Base-by-base conservation (phyloP, 1,284 basidiomycete species). In the Phenoliferia sp. region DNA sequence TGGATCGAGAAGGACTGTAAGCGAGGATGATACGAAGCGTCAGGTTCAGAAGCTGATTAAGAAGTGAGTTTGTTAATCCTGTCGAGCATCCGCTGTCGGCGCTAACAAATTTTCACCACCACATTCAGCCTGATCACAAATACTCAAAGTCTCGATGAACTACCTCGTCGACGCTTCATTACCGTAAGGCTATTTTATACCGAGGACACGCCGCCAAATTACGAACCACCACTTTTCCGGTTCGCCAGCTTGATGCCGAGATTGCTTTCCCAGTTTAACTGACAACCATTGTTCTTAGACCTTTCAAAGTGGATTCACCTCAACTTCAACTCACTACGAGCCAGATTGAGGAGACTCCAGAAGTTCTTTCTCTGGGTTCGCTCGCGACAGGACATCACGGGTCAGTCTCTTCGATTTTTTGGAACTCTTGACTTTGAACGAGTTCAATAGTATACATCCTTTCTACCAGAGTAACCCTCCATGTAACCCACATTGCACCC, bases 111-210 rank as follows among this genome's bases (percentile, higher is more conserved):
- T n/a, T n/a, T n/a, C n/a, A n/a, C n/a, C n/a, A n/a, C n/a, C n/a
- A n/a, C n/a, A n/a, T n/a, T n/a, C 78, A 88, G 86, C 2, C 80
- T 92, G 31, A 87, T 92, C 59, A 84, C 87, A 70, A 85, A 86
- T 17, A 89, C 88, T 59, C 86, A 85, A 60, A 85, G 87, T 61
- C 88, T 92, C 86, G 88, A 91, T 64, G 80, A 83, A 31, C 80
- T 92, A 35, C 90, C 90, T 22, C 87, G 90, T 88, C 76, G 65
- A 59, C 86, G 90, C 36, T 92, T 84, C 75, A 88, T 89, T 29
- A 89, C 87, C n/a, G 88, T 92, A 80, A 92, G 92, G 76, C 79
- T 90, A 19, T 89, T 88, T 74, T 92, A 90, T 76, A 87, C 85
- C 28, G 85, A 89, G 52, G 82, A 85, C 28, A 87, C 89, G 6